Percentiles rank a stretch among this genome's conserved stretches.
phyloP scores from a whole-genome alignment of 129 eudicot genomes.

The Centaurea solstitialis region DNA sequence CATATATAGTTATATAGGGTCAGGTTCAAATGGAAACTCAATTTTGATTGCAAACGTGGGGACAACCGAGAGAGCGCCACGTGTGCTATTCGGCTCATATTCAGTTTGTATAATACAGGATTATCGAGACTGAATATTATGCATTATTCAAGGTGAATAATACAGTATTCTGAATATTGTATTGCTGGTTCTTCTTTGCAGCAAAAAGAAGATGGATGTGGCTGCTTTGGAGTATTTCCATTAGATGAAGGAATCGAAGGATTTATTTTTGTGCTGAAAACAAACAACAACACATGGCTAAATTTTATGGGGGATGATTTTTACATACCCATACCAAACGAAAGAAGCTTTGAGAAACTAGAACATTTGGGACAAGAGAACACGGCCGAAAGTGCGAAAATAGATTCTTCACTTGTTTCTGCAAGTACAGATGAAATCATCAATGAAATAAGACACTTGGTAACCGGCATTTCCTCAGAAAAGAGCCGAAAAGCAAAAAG shows the following conservation, averaged over 20 bases:
- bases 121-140: too few relatives aligned
- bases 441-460: conserved; percentile 72
- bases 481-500: conserved; percentile 58
- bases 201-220: conserved; percentile 51
- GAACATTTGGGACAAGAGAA: conserved; percentile 17
- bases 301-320: conserved; percentile 73
- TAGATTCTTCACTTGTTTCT: conserved; percentile 10
- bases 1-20: not conserved
- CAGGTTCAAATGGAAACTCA: too few relatives aligned
- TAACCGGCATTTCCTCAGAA: conserved; percentile 79
- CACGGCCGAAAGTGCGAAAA: not conserved
- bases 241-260: conserved; percentile 54
- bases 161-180: too few relatives aligned
- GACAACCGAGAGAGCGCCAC: too few relatives aligned
- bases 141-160: too few relatives aligned
- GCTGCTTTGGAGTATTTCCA: conserved; percentile 57
- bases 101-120: too few relatives aligned
- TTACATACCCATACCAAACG: conserved; percentile 59
- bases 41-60: too few relatives aligned
- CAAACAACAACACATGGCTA: conserved; percentile 68
- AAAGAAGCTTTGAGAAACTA: conserved; percentile 9
- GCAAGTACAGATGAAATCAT: conserved; percentile 73
- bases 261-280: conserved; percentile 82
- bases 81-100: too few relatives aligned
- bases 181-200: conserved; percentile 37